Conservation (phyloP, 2,329 filamentous ascomycete genomes). For the Metarhizium humberi region DNA sequence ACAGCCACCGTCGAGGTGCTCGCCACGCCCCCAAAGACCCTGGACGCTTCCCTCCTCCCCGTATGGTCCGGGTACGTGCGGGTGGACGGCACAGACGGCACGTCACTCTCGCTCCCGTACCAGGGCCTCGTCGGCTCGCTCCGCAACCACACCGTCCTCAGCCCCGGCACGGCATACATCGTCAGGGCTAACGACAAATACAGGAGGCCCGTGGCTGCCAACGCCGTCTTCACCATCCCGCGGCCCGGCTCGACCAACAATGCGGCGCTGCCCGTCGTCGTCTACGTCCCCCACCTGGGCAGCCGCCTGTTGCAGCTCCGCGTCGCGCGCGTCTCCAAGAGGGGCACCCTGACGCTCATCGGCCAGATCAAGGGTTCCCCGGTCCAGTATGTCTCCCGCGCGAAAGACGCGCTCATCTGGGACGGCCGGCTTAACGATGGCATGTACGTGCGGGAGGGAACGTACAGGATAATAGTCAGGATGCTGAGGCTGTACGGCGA, state of each 20-base stretch:
- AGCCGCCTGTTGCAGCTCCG: constrained; percentile 9
- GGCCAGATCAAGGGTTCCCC: constrained; percentile 28
- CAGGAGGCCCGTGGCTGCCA: constrained; percentile 10
- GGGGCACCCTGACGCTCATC: constrained; percentile 18
- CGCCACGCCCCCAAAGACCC: constrained; percentile 1
- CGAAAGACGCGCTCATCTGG: constrained; percentile 19
- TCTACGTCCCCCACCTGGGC: constrained; percentile 8
- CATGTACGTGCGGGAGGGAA: constrained; percentile 29
- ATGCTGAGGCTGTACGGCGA: constrained; percentile 11
- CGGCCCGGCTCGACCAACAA: constrained; percentile 6
- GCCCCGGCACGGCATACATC: constrained; percentile 20
- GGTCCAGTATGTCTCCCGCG: constrained; percentile 12
- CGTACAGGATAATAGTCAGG: constrained; percentile 20
- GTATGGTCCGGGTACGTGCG: constrained; percentile 7
- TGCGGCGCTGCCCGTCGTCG: constrained; percentile 22
- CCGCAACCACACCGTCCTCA: constrained; percentile 26
- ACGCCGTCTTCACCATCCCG: constrained; percentile 9
- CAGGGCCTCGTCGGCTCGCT: constrained; percentile 19
- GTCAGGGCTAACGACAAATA: constrained; percentile 16
- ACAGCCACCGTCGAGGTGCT: constrained; percentile 1
- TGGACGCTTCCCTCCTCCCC: constrained; percentile 2
- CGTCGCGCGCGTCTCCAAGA: constrained; percentile 8
- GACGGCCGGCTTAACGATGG: constrained; percentile 32
- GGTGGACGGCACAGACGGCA: constrained; percentile 15
- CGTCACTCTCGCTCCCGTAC: constrained; percentile 24